These are phyloP conservation scores for Pseudogymnoascus sp. DNA, from an alignment of 2,329 filamentous ascomycete species.

Conservation along the genomic window DNA sequence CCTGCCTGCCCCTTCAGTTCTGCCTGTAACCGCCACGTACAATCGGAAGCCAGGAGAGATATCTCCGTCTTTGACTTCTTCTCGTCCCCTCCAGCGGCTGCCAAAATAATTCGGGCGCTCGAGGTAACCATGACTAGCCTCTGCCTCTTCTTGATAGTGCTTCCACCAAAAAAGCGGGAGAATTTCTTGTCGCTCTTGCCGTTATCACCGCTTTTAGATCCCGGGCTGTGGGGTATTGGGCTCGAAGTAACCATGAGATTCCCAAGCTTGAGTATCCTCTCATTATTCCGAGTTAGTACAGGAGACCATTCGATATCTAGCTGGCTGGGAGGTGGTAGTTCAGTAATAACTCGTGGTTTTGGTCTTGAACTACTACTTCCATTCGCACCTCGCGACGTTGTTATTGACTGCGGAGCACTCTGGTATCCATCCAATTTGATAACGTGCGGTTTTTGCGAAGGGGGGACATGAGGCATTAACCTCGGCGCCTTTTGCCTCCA, in stretches of 20 bases:
- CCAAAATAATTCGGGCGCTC: constrained; percentile 80
- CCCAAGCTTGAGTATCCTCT: constrained; percentile 88
- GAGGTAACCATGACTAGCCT: constrained; percentile 93
- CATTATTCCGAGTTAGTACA: constrained; percentile 81
- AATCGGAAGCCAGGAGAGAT: constrained; percentile 69
- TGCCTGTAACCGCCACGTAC: constrained; percentile 68
- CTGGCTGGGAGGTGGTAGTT: constrained; percentile 92
- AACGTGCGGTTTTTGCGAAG: constrained; percentile 62
- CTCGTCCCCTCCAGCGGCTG: constrained; percentile 85
- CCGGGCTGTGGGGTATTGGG: constrained; percentile 67
- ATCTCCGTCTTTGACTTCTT: constrained; percentile 93
- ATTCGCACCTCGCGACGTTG: constrained; percentile 23
- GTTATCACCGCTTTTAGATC: constrained; percentile 59
- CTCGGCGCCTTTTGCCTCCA: constrained; percentile 89
- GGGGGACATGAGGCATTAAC: constrained; percentile 75
- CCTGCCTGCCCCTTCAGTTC: constrained; percentile 82
- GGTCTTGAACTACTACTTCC: constrained; percentile 41
- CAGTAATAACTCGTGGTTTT: constrained; percentile 80
- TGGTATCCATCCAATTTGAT: constrained; percentile 60
- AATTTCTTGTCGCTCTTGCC: constrained; percentile 77
- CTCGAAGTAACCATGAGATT: constrained; percentile 80
- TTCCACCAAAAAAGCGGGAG: constrained; percentile 86
- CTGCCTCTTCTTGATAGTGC: constrained; percentile 85
- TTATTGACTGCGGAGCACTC: constrained; percentile 23
- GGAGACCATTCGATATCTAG: constrained; percentile 98